Evolutionary conservation across 768 basidiomycete genomes (phyloP).

Genomic region (Mycena floridula): DNA sequence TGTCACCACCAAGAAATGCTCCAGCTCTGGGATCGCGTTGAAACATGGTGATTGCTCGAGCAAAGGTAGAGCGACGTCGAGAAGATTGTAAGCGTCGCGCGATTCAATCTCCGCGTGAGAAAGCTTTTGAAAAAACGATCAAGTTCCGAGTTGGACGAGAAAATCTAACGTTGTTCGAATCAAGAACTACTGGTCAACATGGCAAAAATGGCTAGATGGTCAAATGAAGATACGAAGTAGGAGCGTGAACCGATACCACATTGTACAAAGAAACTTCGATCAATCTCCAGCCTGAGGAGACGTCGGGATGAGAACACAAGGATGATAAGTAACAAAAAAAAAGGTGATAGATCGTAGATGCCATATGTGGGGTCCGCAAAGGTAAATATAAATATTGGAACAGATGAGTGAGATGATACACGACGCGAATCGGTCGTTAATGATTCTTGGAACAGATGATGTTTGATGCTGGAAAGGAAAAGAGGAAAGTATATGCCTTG

Average conservation of each 20-base stretch:
- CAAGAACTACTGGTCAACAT: no score
- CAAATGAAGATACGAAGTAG: no score
- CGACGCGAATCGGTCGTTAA: slow-evolving; percentile 6
- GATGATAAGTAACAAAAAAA: background rate
- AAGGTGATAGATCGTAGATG: background rate
- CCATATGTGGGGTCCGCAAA: slow-evolving; percentile 4
- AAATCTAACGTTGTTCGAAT: no score
- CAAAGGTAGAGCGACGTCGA: no score
- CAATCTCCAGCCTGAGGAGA: no score
- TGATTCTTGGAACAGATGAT: slow-evolving; percentile 4
- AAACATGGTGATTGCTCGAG: slow-evolving; percentile 2
- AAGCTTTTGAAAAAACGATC: no score
- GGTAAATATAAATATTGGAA: slow-evolving; percentile 14
- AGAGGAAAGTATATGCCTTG: no score
- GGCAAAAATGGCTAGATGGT: no score
- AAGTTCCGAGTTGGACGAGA: no score
- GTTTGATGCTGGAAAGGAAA: background rate
- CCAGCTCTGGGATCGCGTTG: slow-evolving; percentile 90
- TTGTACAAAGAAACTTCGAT: background rate
- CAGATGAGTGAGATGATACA: slow-evolving; percentile 6
- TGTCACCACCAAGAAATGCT: slow-evolving; percentile 89
- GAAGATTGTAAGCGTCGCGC: no score
- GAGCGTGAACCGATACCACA: background rate
- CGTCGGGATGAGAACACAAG: background rate
- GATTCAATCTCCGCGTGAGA: no score